phyloP scores from a whole-genome alignment of 139 green algal genomes.

The Coelastrella sp. region DNA sequence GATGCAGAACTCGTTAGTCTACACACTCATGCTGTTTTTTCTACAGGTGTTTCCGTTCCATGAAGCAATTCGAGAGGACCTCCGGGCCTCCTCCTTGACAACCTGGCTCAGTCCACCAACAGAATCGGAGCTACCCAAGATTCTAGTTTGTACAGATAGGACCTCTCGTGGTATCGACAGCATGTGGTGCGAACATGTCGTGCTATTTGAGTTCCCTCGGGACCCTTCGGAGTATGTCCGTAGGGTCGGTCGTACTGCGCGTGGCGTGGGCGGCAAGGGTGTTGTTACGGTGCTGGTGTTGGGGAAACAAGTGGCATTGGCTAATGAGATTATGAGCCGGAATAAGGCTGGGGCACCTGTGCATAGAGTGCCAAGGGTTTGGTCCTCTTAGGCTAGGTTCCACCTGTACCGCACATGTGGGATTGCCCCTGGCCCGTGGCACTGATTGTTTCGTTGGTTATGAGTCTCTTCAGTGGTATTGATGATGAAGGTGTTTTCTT shows the following conservation, averaged over 20 bases:
- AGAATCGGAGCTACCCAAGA: constrained; percentile 31
- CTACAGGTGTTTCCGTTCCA: constrained; percentile 86
- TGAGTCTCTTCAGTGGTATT: no score
- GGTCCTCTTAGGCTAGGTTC: not conserved
- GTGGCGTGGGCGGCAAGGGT: constrained; percentile 84
- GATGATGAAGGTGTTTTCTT: no score
- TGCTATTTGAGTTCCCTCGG: constrained; percentile 97
- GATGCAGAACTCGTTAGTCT: not conserved
- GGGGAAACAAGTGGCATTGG: constrained; percentile 81
- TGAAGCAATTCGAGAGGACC: constrained; percentile 78
- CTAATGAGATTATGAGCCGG: constrained; percentile 76
- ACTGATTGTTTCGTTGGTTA: not conserved
- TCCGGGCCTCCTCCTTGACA: constrained; percentile 68
- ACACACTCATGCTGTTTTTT: not conserved
- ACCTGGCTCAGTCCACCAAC: constrained; percentile 66
- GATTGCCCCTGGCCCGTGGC: not conserved
- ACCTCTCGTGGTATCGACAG: constrained; percentile 79
- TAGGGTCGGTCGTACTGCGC: constrained; percentile 88
- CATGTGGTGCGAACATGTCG: constrained; percentile 85
- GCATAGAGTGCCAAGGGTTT: constrained; percentile 72
- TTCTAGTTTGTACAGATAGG: constrained; percentile 87
- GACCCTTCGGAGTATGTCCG: constrained; percentile 97
- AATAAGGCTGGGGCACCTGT: constrained; percentile 81
- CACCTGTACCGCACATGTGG: not conserved
- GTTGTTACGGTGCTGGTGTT: constrained; percentile 88